Evolutionary conservation across 2,329 filamentous ascomycete species (phyloP).

Genomic region (Phialocephala subalpina): DNA sequence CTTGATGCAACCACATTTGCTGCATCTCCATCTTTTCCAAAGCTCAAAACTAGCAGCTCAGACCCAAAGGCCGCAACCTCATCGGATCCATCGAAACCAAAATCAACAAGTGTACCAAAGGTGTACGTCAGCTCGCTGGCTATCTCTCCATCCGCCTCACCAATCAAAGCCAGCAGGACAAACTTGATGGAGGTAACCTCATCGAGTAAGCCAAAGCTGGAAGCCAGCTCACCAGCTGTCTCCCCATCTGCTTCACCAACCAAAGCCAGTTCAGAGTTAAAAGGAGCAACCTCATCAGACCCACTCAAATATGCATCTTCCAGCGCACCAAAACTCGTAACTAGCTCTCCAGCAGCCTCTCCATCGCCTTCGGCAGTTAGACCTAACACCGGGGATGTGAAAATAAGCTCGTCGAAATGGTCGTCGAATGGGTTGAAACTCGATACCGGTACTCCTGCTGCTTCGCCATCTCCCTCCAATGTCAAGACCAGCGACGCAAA

Average conservation of each 20-base stretch:
- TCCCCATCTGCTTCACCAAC: too few species aligned
- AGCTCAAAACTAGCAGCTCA: neutral
- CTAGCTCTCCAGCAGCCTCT: neutral
- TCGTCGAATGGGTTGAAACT: too few species aligned
- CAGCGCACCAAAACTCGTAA: neutral
- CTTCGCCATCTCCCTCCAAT: too few species aligned
- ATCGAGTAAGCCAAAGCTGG: neutral
- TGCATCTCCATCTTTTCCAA: neutral
- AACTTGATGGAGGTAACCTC: neutral
- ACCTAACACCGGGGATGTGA: neutral
- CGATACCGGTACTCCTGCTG: too few species aligned
- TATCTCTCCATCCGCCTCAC: neutral
- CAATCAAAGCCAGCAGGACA: neutral
- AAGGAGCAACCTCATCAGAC: neutral
- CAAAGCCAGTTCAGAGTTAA: neutral
- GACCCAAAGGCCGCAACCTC: neutral
- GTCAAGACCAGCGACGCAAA: too few species aligned
- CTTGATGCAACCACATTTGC: neutral
- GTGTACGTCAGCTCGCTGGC: neutral
- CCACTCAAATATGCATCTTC: neutral
- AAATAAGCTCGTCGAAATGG: too few species aligned
- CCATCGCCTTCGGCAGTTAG: neutral
- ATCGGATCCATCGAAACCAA: neutral
- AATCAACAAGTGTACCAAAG: neutral
- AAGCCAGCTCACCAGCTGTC: neutral